A percentile compares a stretch with the other conserved stretches of the same genome.
These are phyloP conservation scores for Talaromyces islandicus DNA, from an alignment of 2,329 filamentous ascomycete genomes.

Conservation along the genomic window DNA sequence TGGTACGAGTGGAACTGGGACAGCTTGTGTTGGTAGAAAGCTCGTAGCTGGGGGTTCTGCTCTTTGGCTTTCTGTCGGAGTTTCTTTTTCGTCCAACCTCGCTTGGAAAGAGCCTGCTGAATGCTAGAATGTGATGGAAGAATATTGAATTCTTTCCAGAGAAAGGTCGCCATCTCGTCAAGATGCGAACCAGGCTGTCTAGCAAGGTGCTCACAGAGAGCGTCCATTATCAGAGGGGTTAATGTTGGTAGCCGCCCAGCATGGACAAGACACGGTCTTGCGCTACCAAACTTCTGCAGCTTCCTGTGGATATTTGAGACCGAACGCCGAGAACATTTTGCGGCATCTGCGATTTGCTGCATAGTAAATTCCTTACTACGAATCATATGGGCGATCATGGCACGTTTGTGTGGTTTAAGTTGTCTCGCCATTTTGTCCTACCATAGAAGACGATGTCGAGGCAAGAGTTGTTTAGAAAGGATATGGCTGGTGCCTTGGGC, in stretches of 20 bases:
- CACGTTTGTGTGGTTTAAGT: not conserved
- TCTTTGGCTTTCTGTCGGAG: slow-evolving; percentile 25
- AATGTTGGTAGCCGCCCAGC: slow-evolving; percentile 14
- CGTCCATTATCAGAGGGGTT: slow-evolving; percentile 22
- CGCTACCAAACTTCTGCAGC: slow-evolving; percentile 8
- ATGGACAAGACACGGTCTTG: not conserved
- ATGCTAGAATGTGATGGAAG: slow-evolving; percentile 15
- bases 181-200: slow-evolving; percentile 21
- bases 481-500: not conserved
- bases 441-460: not conserved
- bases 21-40: not conserved
- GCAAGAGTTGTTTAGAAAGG: not conserved
- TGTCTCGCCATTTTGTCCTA: not conserved
- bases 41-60: slow-evolving; percentile 17
- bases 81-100: slow-evolving; percentile 19
- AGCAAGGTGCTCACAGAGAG: slow-evolving; percentile 20
- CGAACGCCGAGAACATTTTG: not conserved
- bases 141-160: not conserved
- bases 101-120: slow-evolving; percentile 11
- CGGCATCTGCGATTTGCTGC: not conserved
- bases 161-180: not conserved
- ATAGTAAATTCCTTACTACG: not conserved
- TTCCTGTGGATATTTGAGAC: not conserved
- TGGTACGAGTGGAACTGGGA: not conserved
- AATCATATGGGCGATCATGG: not conserved